Evolutionary conservation across 2,329 filamentous ascomycete species (phyloP).

Genomic region (Colletotrichum liriopes): DNA sequence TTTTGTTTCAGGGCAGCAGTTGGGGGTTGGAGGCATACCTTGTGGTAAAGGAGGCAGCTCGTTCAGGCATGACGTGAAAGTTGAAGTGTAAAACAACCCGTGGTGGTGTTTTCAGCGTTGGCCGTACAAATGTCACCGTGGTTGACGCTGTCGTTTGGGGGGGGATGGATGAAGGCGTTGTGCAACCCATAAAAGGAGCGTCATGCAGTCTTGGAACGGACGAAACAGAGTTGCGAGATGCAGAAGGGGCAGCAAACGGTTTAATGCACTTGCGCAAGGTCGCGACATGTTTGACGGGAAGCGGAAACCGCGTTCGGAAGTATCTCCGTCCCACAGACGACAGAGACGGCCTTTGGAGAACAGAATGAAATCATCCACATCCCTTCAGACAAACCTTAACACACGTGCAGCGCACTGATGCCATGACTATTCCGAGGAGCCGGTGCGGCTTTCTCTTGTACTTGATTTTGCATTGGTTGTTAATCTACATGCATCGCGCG

Average conservation of each 20-base stretch:
- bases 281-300: constrained; percentile 5
- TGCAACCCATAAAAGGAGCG: background rate
- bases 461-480: constrained; percentile 33
- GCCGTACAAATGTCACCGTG: background rate
- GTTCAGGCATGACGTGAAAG: background rate
- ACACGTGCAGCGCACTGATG: constrained; percentile 14
- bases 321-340: background rate
- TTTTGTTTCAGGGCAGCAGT: constrained; percentile 32
- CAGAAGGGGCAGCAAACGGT: constrained; percentile 7
- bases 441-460: background rate
- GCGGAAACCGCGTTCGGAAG: background rate
- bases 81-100: background rate
- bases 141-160: background rate
- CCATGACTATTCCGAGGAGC: background rate
- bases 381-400: background rate
- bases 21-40: background rate
- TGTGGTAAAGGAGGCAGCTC: background rate
- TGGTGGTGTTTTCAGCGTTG: background rate
- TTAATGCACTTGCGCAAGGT: constrained; percentile 13
- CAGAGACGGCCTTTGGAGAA: background rate
- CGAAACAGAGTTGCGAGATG: constrained; percentile 26
- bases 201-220: background rate
- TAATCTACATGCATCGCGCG: constrained; percentile 28
- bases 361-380: background rate
- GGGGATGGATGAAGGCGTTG: background rate